Evolutionary conservation across 352 stramenopile genomes (phyloP).

Genomic region (Aphanomyces stellatus): DNA sequence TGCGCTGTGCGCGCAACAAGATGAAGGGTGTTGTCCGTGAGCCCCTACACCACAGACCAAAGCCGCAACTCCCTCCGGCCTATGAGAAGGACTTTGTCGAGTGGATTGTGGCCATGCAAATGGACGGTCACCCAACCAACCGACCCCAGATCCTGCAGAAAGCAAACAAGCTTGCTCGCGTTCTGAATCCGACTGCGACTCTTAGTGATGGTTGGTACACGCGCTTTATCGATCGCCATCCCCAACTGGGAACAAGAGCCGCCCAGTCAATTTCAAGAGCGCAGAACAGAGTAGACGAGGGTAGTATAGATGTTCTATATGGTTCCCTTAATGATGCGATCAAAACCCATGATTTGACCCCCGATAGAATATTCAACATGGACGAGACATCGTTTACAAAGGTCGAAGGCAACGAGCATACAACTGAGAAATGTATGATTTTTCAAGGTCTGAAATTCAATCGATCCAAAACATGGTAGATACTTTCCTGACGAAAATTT

Average conservation of each 20-base stretch:
- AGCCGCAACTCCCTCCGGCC: background rate
- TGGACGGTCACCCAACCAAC: constrained; percentile 14
- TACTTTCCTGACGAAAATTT: background rate
- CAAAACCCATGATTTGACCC: background rate
- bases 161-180: background rate
- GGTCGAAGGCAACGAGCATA: too few relatives aligned
- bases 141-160: constrained; percentile 20
- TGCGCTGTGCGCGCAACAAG: too few relatives aligned
- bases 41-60: too few relatives aligned
- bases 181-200: background rate
- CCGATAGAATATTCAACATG: constrained; percentile 22
- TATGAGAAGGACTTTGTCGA: constrained; percentile 16
- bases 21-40: too few relatives aligned
- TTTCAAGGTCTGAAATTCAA: too few relatives aligned
- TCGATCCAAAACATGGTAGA: too few relatives aligned
- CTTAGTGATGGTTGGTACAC: constrained; percentile 22
- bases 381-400: too few relatives aligned
- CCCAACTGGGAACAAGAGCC: background rate
- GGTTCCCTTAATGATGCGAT: background rate
- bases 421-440: too few relatives aligned
- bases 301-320: constrained; percentile 18
- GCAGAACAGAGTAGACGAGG: constrained; percentile 15
- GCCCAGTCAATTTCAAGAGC: constrained; percentile 20
- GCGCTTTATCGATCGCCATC: constrained; percentile 21
- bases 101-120: constrained; percentile 23